Conservation (phyloP, 1,284 basidiomycete species). For the Leccinum laetum region DNA sequence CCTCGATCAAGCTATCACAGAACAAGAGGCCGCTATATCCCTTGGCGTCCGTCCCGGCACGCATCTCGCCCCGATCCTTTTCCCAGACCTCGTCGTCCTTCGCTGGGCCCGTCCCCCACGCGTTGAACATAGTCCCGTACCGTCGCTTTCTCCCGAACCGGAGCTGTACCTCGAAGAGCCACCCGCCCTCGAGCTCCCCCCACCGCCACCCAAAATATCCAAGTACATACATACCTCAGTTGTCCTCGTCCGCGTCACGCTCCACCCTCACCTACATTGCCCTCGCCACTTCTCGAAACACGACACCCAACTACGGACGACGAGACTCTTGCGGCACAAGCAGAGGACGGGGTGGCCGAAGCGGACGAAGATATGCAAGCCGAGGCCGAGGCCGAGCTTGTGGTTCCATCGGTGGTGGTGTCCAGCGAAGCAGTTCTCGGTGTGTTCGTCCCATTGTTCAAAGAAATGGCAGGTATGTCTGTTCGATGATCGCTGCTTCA, state of each 20-base stretch:
- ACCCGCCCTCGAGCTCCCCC: constrained; percentile 11
- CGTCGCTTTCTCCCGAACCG: constrained; percentile 34
- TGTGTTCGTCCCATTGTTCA: constrained; percentile 29
- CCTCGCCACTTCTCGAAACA: no score
- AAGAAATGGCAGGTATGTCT: constrained; percentile 27
- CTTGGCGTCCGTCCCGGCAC: constrained; percentile 53
- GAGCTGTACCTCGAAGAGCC: constrained; percentile 26
- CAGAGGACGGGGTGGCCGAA: constrained; percentile 27
- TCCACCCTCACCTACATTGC: no score
- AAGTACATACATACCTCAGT: background rate
- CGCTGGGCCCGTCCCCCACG: constrained; percentile 47
- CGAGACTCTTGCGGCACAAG: constrained; percentile 24
- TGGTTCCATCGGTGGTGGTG: constrained; percentile 7
- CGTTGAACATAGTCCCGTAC: constrained; percentile 41
- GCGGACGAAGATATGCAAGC: constrained; percentile 49
- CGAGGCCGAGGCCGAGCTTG: constrained; percentile 25
- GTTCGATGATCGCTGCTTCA: background rate
- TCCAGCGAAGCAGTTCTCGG: constrained; percentile 21
- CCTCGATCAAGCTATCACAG: constrained; percentile 71
- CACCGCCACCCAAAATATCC: constrained; percentile 17
- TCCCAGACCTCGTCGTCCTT: constrained; percentile 60
- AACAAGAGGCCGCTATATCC: constrained; percentile 63
- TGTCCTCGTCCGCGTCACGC: no score
- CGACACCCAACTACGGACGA: constrained; percentile 20
- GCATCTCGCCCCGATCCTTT: constrained; percentile 51